These are phyloP conservation scores for Akanthomyces dipterigenus DNA, from an alignment of 2,329 filamentous ascomycete genomes.

Conservation along the genomic window DNA sequence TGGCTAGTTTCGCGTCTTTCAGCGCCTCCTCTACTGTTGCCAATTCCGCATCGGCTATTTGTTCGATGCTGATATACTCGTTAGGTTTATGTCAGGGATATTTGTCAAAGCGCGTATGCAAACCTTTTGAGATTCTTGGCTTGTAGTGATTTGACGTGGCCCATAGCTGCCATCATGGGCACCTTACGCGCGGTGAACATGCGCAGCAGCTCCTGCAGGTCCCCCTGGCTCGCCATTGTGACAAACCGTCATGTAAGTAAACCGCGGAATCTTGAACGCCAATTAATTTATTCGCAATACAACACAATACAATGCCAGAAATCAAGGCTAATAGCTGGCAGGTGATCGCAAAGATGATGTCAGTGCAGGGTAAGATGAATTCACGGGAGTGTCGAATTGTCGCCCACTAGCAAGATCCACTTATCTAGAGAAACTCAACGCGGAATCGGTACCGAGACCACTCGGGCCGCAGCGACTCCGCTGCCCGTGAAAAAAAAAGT, in stretches of 20 bases:
- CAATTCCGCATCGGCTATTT: slow-evolving; percentile 45
- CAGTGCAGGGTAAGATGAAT: slow-evolving; percentile 2
- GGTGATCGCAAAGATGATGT: background rate
- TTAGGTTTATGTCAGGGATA: background rate
- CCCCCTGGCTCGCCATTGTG: slow-evolving; percentile 49
- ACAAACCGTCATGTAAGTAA: background rate
- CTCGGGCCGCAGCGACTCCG: slow-evolving; percentile 10
- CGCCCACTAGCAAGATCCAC: background rate
- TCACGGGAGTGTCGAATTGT: background rate
- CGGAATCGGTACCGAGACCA: slow-evolving; percentile 1
- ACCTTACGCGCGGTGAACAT: slow-evolving; percentile 53
- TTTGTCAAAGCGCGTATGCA: slow-evolving; percentile 18
- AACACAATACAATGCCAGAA: background rate
- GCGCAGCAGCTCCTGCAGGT: slow-evolving; percentile 55
- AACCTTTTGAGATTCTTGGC: slow-evolving; percentile 49
- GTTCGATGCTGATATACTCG: slow-evolving; percentile 37
- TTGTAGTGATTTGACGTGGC: slow-evolving; percentile 52
- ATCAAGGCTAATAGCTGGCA: background rate
- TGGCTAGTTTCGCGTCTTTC: slow-evolving; percentile 42
- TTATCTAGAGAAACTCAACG: background rate
- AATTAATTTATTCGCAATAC: no score
- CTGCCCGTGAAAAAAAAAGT: background rate
- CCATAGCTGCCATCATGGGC: slow-evolving; percentile 53
- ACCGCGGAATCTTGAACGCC: background rate
- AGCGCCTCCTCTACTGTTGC: slow-evolving; percentile 39